Evolutionary conservation across 768 basidiomycete species (phyloP), one percentile per base, ranked within the genome.

Genomic region (Boletus coccyginus): DNA sequence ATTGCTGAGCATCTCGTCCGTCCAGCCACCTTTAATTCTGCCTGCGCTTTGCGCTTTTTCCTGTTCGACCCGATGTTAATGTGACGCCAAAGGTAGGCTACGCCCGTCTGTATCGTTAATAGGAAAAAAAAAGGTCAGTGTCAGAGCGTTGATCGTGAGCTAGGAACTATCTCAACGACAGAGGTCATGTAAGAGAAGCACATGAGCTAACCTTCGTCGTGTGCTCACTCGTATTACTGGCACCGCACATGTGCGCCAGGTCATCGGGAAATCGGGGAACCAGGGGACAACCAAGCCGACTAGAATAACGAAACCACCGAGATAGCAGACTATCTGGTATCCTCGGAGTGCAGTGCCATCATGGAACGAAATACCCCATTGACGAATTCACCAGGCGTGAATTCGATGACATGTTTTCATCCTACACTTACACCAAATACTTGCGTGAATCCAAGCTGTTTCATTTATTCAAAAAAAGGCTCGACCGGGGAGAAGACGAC

Each of bases 231-330:
- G 62, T 65, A 44, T 71, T 71, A 19, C 53, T 55, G 12, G 69
- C 61, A 29, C 65, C 66, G 57, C 66, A 70, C 1, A 66, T 60
- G 1, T 63, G 12, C 65, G 63, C 24, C 77, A 75, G 36, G 73
- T 73, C 3, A 75, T 72, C 11, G 73, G 75, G 1, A 73, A 76
- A 60, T 77, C 75, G 4, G 77, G 75, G 4, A 77, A 67, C 66
- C 62, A 77, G 8, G 74, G 53, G 12, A 75, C 69, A 39, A 58
- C 50, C 29, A 73, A 35, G 8, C 70, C 70, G 31, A 78, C 70
- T 16, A 76, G 9, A 55, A 74, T 73, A 0, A 76, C 75, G 12
- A 77, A 63, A 12, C 68, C 72, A 6, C 76, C 73, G 21, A 76
- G 61, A 46, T 73, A 54, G 61, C 73, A 44, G 16, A 54, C 7